Base-by-base conservation (phyloP, 225 moss, liverwort and hornwort species). In the Anthoceros angustus region DNA sequence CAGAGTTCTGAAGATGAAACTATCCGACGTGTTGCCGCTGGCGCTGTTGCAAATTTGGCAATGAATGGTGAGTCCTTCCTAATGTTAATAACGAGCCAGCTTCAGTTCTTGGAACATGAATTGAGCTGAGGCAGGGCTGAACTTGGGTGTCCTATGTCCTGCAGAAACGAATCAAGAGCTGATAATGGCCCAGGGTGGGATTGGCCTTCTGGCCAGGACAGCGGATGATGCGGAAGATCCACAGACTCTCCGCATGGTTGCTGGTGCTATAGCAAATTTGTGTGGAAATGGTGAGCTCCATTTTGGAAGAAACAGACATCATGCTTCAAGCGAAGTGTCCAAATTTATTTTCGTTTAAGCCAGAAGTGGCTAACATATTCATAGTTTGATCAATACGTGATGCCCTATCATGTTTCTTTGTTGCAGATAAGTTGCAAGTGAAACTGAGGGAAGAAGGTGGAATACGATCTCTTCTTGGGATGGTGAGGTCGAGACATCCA, bases 1-100 rank as follows among this genome's bases (percentile, higher is more conserved):
- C 95, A 91, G 74, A 83, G 88, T 77, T 91, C 85, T 69, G 95
- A 98, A 83, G 95, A 98, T 73, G 95, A 98, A 77, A 98, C 91
- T 26, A 89, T 98, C 72, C 79, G 95, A 42, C 91, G 88, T 49
- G 95, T 98, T 70, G 95, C 95, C 65, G 95, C 95, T 72, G 95
- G 95, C 72, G 95, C 95, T 70, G 88, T 98, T 46, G 95, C 95
- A 42, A 98, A 98, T 77, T 85, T 98, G 68, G 95, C 95, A 55
- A 98, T 91, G 95, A 98, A 98, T 70, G 92, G 90, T 90, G 73
- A 63, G 63, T 55, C 14, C 55, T 4, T 55, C 14, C 55, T 4
- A 32, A 4, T 32, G 32, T 32, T 32, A 4, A 32, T 32, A 32
- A 32, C 32, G 32, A 32, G 32, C 32, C 32, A 32, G 32, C 1